Conservation (phyloP, 1,139 yeast species). For the Suhomyces bolitotheri region DNA sequence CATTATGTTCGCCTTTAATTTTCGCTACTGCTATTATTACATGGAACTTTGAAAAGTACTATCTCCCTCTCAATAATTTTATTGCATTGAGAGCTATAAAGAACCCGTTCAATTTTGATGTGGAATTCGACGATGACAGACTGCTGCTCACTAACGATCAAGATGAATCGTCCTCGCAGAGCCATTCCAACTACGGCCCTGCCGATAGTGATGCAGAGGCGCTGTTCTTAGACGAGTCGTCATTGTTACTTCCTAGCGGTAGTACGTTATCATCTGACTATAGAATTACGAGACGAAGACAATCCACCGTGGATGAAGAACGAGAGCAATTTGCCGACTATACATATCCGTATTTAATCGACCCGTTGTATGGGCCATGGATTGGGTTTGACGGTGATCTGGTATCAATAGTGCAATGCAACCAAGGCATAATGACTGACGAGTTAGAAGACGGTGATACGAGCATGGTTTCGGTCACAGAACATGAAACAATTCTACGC, state of each 20-base stretch:
- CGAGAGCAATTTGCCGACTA: constrained; percentile 53
- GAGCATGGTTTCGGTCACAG: constrained; percentile 23
- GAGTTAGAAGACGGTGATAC: constrained; percentile 28
- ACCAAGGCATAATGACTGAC: constrained; percentile 14
- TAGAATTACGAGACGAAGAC: constrained; percentile 25
- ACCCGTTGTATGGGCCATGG: constrained; percentile 58
- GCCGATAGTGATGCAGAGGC: constrained; percentile 13
- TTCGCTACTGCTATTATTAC: constrained; percentile 49
- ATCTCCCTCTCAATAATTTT: constrained; percentile 57
- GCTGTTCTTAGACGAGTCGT: constrained; percentile 28
- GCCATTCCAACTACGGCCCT: constrained; percentile 9
- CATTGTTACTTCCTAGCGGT: constrained; percentile 25
- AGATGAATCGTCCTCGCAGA: constrained; percentile 3
- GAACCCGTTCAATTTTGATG: constrained; percentile 43
- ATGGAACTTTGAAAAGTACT: constrained; percentile 60
- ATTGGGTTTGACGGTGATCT: constrained; percentile 57
- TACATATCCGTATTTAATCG: constrained; percentile 49
- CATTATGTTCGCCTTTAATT: constrained; percentile 53
- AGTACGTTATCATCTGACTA: neutral
- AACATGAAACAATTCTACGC: constrained; percentile 28
- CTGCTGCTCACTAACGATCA: constrained; percentile 16
- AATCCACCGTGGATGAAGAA: constrained; percentile 57
- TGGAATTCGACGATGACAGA: constrained; percentile 43
- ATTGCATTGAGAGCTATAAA: constrained; percentile 65
- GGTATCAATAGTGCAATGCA: constrained; percentile 42